Evolutionary conservation across 176 grass and related monocot genomes (phyloP).

Genomic region (Zizania latifolia): DNA sequence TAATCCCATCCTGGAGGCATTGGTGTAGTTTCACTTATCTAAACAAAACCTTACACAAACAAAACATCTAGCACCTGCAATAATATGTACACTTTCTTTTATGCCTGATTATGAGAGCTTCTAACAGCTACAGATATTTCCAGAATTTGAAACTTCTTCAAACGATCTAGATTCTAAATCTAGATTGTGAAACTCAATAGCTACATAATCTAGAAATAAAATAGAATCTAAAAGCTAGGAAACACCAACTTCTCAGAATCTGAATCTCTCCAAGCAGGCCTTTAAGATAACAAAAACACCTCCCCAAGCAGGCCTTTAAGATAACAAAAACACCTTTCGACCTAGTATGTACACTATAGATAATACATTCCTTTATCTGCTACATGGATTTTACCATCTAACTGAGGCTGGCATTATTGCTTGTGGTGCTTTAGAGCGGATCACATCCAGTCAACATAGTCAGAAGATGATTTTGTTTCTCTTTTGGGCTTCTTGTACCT

Average conservation of each 20-base stretch:
- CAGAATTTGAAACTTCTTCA: too few species aligned
- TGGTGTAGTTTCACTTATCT: neutral
- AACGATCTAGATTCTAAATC: too few species aligned
- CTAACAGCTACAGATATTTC: too few species aligned
- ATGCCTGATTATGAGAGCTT: too few species aligned
- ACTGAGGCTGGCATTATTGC: neutral
- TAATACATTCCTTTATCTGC: neutral
- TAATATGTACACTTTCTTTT: neutral
- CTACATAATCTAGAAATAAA: too few species aligned
- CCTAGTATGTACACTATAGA: neutral
- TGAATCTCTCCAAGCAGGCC: too few species aligned
- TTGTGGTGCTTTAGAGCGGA: neutral
- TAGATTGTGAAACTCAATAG: too few species aligned
- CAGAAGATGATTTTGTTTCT: conserved; percentile 31
- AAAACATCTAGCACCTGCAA: neutral
- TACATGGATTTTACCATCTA: neutral
- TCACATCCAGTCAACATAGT: conserved; percentile 50
- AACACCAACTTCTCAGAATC: too few species aligned
- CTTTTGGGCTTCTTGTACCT: conserved; percentile 36
- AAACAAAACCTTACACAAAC: neutral
- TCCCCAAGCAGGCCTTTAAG: too few species aligned
- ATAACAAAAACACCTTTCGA: too few species aligned
- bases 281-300: too few species aligned
- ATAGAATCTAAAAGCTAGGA: too few species aligned
- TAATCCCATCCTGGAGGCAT: neutral